A percentile compares a stretch with the other conserved stretches of the same genome.
Conservation (phyloP, 352 stramenopile species). For the Phytophthora ramorum region DNA sequence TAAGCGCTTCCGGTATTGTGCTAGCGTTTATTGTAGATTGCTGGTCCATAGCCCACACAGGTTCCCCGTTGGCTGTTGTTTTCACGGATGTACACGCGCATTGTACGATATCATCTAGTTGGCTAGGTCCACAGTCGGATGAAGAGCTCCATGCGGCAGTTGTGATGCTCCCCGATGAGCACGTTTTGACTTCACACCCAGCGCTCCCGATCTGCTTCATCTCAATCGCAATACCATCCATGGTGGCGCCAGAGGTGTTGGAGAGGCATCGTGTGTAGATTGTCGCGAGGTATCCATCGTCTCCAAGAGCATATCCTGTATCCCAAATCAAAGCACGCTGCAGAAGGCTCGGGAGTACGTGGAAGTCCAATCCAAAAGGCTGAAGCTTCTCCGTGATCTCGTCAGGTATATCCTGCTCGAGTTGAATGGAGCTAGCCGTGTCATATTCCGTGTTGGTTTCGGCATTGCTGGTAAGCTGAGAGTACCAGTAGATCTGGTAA, state of each 20-base stretch:
- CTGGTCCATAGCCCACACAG: constrained; percentile 13
- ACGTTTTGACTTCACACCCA: constrained; percentile 16
- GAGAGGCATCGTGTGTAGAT: constrained; percentile 34
- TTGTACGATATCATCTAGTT: constrained; percentile 20
- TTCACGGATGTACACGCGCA: constrained; percentile 26
- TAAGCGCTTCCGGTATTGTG: constrained; percentile 1
- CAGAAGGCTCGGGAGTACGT: constrained; percentile 30
- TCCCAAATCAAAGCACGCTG: constrained; percentile 51
- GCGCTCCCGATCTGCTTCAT: constrained; percentile 3
- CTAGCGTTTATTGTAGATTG: background rate
- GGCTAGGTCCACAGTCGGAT: constrained; percentile 14
- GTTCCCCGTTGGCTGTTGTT: constrained; percentile 3
- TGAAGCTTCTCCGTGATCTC: constrained; percentile 30
- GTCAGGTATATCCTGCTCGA: constrained; percentile 23
- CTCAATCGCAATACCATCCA: constrained; percentile 23
- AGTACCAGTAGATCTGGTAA: constrained; percentile 33
- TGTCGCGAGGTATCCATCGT: constrained; percentile 21
- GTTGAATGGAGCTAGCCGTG: background rate
- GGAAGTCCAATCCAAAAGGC: constrained; percentile 29
- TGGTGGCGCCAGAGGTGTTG: constrained; percentile 12
- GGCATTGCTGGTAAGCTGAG: too few relatives aligned
- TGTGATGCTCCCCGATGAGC: background rate
- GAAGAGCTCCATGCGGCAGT: constrained; percentile 23
- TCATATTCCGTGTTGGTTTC: too few relatives aligned
- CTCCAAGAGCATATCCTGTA: constrained; percentile 33